Evolutionary conservation across 164 flowering plant species (phyloP), one percentile per base, ranked within the genome.

Genomic region (Liriodendron chinense): DNA sequence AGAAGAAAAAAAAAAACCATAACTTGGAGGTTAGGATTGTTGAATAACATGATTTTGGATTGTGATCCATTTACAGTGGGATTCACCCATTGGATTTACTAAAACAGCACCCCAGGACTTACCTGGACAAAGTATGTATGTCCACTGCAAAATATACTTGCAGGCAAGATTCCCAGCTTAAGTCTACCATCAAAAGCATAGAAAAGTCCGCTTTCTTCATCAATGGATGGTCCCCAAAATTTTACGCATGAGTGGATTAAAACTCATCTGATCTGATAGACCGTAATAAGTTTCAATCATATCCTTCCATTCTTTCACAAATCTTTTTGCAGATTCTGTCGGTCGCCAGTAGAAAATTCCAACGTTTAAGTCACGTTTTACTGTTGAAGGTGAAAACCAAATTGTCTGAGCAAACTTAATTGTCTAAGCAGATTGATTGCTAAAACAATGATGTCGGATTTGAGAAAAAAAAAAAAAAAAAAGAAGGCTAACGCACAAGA

Each of bases 51-150:
- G 43, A 34, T 34, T 34, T 34, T 34, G 43, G 43, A 34, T 7
- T 34, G 43, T 34, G 43, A 34, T 7, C 43, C 43, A 0, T 34
- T 34, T 34, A 34, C 43, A 34, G 43, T 34, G 7, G 43, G 43
- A 34, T 34, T 7, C 43, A 34, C 43, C 7, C 25, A 13, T 47
- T 26, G 69, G 21, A 64, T 64, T 21, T 53, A 21, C 12, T 69
- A 71, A 53, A 75, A 50, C 24, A 49, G 64, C 24, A 49, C 18
- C 22, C 9, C 2, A 34, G 23, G n/a, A 49, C 67, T 59, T 86
- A 92, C 99, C 98, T 96, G 99, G 66, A 96, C 96, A 83, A 96
- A 96, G 82, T 87, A 96, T 23, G 99, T 96, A 81, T 96, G 99
- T 9, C 99, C 97, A 82, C 98, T 96, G 73, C 99, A 96, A 80